Base-by-base conservation (phyloP, 208 protist genomes). In the Leishmania lainsoni region DNA sequence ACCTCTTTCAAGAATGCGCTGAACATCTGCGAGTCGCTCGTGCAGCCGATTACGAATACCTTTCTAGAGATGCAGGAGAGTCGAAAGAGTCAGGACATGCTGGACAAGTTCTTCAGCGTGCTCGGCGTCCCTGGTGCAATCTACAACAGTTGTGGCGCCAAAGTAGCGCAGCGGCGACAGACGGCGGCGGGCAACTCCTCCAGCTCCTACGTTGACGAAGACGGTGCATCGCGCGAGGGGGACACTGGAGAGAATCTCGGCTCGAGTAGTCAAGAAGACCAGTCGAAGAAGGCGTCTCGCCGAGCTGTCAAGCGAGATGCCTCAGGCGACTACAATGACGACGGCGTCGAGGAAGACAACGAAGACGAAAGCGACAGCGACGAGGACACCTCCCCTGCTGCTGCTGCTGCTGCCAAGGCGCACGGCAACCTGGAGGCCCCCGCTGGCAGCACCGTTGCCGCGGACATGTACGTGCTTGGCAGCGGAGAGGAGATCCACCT, bases 51-150 rank as follows among this genome's bases (percentile, higher is more conserved):
- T 48, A 84, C 92, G 29, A 85, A 91, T n/a, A 84, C 88, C 3
- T 93, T 93, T 79, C 68, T 88, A 0, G 85, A 91, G 8, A 79
- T 95, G 75, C 86, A 91, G 63, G 81, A 80, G 10, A 90, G 83
- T 42, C 78, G 87, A 10, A 73, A 88, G 71, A 93, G 80, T 63
- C 86, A 92, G 65, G 92, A 95, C 39, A 89, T 89, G 70, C 86
- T 98, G 32, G 88, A 88, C 56, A 96, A 96, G 81, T 83, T 96
- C 58, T 91, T 92, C 75, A 91, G 81, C 39, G 90, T 97, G 0
- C 81, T 94, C 72, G 80, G 87, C 54, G 90, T 96, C 14, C 94
- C 94, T 5, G 93, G 93, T 16, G 80, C 87, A 9, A 86, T 97
- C 61, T 97, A 97, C 78, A 83, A 90, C 52, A 81, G 81, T 72